A percentile compares a stretch with the other conserved stretches of the same genome.
Evolutionary conservation across 306 rosid genomes (phyloP).

Genomic region (Lathyrus aphaca): DNA sequence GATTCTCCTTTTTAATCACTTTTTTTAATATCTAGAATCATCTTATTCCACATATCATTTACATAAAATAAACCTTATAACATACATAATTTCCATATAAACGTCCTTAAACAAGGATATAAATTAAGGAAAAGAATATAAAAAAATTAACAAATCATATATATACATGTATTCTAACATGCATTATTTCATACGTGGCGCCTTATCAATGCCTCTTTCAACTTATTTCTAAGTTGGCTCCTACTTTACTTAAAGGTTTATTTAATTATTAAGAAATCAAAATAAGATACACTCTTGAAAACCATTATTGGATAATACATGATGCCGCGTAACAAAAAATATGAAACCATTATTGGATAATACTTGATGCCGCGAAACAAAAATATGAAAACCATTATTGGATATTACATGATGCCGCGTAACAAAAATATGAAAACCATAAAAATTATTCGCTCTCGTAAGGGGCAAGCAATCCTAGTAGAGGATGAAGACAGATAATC

Average conservation of each 20-base stretch:
- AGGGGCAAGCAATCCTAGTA: constrained; percentile 22
- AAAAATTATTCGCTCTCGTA: constrained; percentile 25
- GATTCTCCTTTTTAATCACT: too few relatives aligned
- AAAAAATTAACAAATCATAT: background rate
- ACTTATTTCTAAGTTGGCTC: too few relatives aligned
- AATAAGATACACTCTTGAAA: constrained; percentile 23
- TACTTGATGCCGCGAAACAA: constrained; percentile 15
- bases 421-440: constrained; percentile 23
- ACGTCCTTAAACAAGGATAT: background rate
- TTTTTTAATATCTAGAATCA: too few relatives aligned
- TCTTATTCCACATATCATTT: too few relatives aligned
- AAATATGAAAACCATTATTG: too few relatives aligned
- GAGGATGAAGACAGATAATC: constrained; percentile 29
- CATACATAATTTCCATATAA: background rate
- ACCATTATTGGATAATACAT: background rate
- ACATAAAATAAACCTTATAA: too few relatives aligned
- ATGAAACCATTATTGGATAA: too few relatives aligned
- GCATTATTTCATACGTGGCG: too few relatives aligned
- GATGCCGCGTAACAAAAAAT: constrained; percentile 16
- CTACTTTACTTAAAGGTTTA: background rate
- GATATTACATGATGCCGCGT: constrained; percentile 8
- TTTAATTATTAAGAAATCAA: background rate
- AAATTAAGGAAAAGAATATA: background rate
- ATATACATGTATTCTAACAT: too few relatives aligned
- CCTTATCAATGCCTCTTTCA: too few relatives aligned